Evolutionary conservation across 176 grass and related monocot genomes (phyloP).

Genomic region (Zea mays): DNA sequence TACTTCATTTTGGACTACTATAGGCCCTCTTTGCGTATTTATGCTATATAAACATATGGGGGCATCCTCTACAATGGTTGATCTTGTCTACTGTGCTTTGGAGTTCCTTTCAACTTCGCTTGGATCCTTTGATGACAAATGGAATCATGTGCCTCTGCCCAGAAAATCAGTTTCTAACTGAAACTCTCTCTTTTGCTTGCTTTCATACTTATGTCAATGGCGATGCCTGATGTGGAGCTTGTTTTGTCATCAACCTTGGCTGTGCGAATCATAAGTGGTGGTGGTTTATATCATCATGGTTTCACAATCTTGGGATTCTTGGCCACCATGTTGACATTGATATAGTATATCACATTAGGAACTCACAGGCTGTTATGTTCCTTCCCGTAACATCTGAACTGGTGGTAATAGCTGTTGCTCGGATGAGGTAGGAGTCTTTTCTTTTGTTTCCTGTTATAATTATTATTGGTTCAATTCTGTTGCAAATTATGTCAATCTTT

Average conservation of each 20-base stretch:
- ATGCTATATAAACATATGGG: conserved; percentile 5
- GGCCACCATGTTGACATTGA: neutral
- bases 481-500: neutral
- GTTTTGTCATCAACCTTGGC: neutral
- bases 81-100: neutral
- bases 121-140: neutral
- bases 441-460: neutral
- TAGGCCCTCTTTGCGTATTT: neutral
- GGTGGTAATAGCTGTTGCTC: neutral
- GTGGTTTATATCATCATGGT: neutral
- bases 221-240: neutral
- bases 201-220: neutral
- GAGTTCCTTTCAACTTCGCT: conserved; percentile 11
- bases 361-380: neutral
- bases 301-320: neutral
- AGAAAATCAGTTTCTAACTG: neutral
- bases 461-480: neutral
- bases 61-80: neutral
- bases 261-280: neutral
- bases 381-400: neutral
- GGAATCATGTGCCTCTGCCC: neutral
- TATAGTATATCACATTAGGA: neutral
- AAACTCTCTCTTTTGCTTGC: neutral
- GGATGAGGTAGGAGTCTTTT: no score
- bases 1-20: neutral